These are phyloP conservation scores for Syzygium oleosum DNA, from an alignment of 345 rosid species.

Conservation along the genomic window DNA sequence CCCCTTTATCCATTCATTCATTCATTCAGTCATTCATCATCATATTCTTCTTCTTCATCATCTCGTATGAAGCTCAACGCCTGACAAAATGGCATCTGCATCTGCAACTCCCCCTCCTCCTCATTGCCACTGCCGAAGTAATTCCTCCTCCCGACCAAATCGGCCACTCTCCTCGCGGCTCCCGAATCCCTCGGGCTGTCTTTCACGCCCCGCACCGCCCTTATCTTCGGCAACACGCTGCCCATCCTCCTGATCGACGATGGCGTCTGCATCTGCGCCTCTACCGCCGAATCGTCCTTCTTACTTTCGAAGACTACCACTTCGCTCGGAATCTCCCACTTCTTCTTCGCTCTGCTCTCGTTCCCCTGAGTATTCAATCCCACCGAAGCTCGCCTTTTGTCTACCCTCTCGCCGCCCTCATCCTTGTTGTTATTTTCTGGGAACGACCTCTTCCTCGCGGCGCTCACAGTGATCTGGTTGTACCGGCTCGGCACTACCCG, in stretches of 20 bases:
- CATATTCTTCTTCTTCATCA: conserved; percentile 4
- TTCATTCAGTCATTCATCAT: too few relatives aligned
- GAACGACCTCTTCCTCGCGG: conserved; percentile 52
- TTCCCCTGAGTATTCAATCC: background rate
- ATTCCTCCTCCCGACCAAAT: conserved; percentile 52
- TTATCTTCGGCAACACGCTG: conserved; percentile 60
- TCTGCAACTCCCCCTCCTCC: background rate
- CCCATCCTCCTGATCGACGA: conserved; percentile 6
- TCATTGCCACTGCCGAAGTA: conserved; percentile 24
- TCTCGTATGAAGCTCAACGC: conserved; percentile 39
- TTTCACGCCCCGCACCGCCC: conserved; percentile 29
- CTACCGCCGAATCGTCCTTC: conserved; percentile 8
- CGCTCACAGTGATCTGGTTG: conserved; percentile 25
- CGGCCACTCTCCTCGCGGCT: conserved; percentile 79
- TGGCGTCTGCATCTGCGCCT: conserved; percentile 12
- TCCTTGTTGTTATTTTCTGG: conserved; percentile 61
- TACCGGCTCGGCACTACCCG: conserved; percentile 75
- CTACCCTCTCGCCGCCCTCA: conserved; percentile 33
- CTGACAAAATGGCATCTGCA: conserved; percentile 18
- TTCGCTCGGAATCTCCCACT: conserved; percentile 83
- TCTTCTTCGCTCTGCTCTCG: conserved; percentile 67
- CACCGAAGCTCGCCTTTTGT: conserved; percentile 54
- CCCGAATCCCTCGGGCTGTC: conserved; percentile 93
- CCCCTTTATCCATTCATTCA: background rate
- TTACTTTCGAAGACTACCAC: conserved; percentile 26